Percentiles rank a stretch among this genome's conserved stretches.
Evolutionary conservation across 2,329 filamentous ascomycete species (phyloP).

Genomic region (Ophiostoma triangulosporum): DNA sequence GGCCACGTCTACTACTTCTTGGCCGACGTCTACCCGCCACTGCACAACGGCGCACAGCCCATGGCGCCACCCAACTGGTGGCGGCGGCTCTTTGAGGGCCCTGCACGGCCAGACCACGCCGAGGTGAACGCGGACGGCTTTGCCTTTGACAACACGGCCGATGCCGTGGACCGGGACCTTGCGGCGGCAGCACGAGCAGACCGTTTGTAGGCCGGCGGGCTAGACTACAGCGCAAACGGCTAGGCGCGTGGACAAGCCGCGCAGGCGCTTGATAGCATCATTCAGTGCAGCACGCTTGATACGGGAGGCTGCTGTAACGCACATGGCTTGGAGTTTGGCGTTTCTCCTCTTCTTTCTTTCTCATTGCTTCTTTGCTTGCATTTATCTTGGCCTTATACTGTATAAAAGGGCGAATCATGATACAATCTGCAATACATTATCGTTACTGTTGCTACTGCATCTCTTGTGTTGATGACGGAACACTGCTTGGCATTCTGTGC

Average conservation of each 20-base stretch:
- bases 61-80: slow-evolving; percentile 86
- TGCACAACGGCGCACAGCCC: slow-evolving; percentile 72
- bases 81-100: slow-evolving; percentile 68
- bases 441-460: neutral
- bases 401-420: neutral
- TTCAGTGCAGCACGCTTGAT: too few species aligned
- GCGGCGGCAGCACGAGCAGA: slow-evolving; percentile 37
- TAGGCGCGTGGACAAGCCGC: too few species aligned
- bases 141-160: slow-evolving; percentile 34
- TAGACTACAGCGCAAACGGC: too few species aligned
- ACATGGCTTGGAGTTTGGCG: neutral
- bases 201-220: slow-evolving; percentile 6
- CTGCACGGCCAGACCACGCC: slow-evolving; percentile 19
- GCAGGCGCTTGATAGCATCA: neutral
- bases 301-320: neutral
- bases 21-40: slow-evolving; percentile 84
- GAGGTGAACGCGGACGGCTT: slow-evolving; percentile 27
- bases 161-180: slow-evolving; percentile 48
- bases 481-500: neutral
- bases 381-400: neutral
- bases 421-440: neutral
- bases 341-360: neutral
- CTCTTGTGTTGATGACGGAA: too few species aligned
- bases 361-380: neutral
- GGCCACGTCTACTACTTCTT: slow-evolving; percentile 99